Conservation (phyloP, 106 monocot genomes). For the Hemerocallis citrina region DNA sequence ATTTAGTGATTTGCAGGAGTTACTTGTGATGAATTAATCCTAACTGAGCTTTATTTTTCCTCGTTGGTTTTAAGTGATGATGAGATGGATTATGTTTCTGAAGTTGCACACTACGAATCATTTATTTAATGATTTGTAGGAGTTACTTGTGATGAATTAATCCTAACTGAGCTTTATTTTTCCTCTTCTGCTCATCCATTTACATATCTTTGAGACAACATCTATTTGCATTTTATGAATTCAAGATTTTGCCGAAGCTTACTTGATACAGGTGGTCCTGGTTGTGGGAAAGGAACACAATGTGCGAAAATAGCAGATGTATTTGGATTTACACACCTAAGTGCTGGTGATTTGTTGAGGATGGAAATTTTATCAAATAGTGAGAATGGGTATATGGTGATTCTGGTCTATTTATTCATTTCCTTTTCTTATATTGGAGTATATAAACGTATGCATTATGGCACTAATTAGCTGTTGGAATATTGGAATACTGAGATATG, state of each 20-base stretch:
- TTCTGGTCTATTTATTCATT: constrained; percentile 1
- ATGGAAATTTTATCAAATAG: constrained; percentile 61
- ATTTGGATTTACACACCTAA: constrained; percentile 78
- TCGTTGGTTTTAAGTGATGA: too few species aligned
- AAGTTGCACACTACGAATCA: too few species aligned
- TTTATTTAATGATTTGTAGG: too few species aligned
- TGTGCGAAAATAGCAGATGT: constrained; percentile 70
- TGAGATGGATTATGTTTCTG: too few species aligned
- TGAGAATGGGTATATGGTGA: constrained; percentile 61
- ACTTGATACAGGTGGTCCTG: constrained; percentile 70
- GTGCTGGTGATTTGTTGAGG: constrained; percentile 91
- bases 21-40: too few species aligned
- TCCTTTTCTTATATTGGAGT: not conserved
- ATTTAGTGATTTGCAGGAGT: too few species aligned
- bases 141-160: too few species aligned
- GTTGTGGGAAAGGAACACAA: constrained; percentile 97
- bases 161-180: too few species aligned
- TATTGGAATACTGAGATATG: constrained; percentile 30
- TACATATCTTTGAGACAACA: too few species aligned
- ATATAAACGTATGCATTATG: constrained; percentile 1
- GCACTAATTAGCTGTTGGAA: constrained; percentile 5
- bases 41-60: too few species aligned
- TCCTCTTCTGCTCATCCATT: too few species aligned
- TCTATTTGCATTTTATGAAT: not conserved
- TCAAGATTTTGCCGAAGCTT: not conserved